These are phyloP conservation scores for Paecilomyces sp. DNA, from an alignment of 2,329 filamentous ascomycete species.

Conservation along the genomic window DNA sequence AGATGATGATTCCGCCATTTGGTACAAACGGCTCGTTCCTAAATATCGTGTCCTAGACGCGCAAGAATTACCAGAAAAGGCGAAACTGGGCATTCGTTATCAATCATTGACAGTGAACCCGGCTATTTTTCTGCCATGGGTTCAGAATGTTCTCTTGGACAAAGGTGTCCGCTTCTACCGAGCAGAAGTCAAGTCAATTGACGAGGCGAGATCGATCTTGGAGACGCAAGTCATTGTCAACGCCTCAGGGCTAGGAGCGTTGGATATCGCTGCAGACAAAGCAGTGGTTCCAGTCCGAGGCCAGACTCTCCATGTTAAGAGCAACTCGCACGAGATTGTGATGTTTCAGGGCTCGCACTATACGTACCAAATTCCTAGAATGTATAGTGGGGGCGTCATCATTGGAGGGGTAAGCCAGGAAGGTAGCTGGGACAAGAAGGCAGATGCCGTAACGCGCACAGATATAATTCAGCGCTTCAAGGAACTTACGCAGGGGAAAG, in stretches of 20 bases:
- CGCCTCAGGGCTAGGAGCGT: conserved; percentile 8
- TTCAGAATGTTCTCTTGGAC: conserved; percentile 7
- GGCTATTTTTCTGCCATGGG: conserved; percentile 8
- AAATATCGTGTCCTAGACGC: conserved; percentile 6
- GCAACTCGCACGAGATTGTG: conserved; percentile 4
- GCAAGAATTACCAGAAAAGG: conserved; percentile 4
- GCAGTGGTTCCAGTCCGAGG: background rate
- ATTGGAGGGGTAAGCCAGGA: conserved; percentile 12
- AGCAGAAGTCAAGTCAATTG: conserved; percentile 5
- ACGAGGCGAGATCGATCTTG: conserved; percentile 2
- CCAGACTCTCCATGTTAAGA: background rate
- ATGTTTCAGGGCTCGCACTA: conserved; percentile 15
- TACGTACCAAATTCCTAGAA: conserved; percentile 15
- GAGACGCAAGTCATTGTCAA: conserved; percentile 7
- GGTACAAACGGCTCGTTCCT: conserved; percentile 13
- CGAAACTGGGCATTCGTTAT: conserved; percentile 4
- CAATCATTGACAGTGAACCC: background rate
- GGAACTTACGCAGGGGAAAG: background rate
- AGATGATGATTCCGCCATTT: conserved; percentile 10
- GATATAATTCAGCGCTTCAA: background rate
- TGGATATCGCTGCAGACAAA: background rate
- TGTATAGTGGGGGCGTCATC: conserved; percentile 11
- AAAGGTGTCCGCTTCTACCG: conserved; percentile 8
- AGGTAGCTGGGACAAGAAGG: conserved; percentile 4
- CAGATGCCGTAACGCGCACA: conserved; percentile 1